Conservation (phyloP, 2,329 filamentous ascomycete genomes). For the Aureobasidium sp. region DNA sequence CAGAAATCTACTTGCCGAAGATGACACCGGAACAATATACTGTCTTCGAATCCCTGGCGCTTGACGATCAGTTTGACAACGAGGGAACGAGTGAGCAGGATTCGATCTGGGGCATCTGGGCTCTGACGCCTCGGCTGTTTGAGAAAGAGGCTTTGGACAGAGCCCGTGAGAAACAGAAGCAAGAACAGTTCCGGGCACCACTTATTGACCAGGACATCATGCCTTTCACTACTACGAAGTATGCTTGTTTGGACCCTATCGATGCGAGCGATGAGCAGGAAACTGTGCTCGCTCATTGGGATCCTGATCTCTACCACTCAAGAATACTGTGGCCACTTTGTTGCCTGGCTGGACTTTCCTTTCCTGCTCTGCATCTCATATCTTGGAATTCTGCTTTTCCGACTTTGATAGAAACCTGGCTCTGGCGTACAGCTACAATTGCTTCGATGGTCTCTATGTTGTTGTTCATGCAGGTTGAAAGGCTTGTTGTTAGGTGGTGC, state of each 20-base stretch:
- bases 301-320: constrained; percentile 20
- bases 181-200: constrained; percentile 1
- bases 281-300: constrained; percentile 18
- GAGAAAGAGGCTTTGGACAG: constrained; percentile 20
- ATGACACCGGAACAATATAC: constrained; percentile 19
- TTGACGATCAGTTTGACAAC: constrained; percentile 24
- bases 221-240: not conserved
- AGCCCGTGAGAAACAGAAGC: not conserved
- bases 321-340: constrained; percentile 17
- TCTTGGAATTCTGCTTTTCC: constrained; percentile 25
- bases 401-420: constrained; percentile 22
- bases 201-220: not conserved
- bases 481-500: not conserved
- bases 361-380: constrained; percentile 26
- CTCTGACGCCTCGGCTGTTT: constrained; percentile 25
- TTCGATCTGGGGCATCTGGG: constrained; percentile 22
- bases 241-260: not conserved
- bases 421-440: constrained; percentile 23
- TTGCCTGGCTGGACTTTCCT: constrained; percentile 18
- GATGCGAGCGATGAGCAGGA: constrained; percentile 9
- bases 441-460: constrained; percentile 22
- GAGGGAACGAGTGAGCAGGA: constrained; percentile 19
- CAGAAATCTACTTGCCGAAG: constrained; percentile 21
- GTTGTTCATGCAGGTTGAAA: constrained; percentile 9
- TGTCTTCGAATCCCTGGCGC: constrained; percentile 21